Evolutionary conservation across 108 stramenopile species (phyloP), one percentile per base, ranked within the genome.

Genomic region (Stephanodiscus minutulus): DNA sequence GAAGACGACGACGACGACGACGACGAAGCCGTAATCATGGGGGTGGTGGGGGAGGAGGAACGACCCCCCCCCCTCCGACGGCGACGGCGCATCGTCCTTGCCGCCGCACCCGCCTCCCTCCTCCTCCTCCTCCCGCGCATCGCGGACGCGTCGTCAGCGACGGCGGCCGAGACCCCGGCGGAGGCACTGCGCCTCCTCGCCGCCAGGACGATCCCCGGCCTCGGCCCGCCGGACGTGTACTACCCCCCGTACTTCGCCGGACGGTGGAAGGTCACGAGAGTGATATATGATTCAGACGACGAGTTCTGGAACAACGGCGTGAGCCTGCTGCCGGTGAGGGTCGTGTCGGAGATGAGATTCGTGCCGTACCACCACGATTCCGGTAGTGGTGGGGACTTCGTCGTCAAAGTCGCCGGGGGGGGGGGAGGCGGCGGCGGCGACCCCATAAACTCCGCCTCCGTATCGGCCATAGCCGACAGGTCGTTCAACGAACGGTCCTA

Each of bases 141-240:
- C 39, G 39, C 52, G 27, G 41, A 27, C 21, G 17, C 43, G 43
- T 25, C 4, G 28, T 46, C 41, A 7, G 76, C 65, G 37, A 61
- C 72, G 48, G 66, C 76, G 25, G 81, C 81, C 7, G 74, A 77
- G 67, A 79, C 83, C 56, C 41, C 85, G 25, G 81, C 79, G 24
- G 91, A 92, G 74, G 73, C 84, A 7, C 86, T 92, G 43, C 82
- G 91, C 10, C 69, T 83, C 21, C 69, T 75, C 4, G 83, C 91
- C 12, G 72, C 92, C 0, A 90, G 86, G 53, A 65, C 63, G 3
- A 73, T 93, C 55, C 92, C 92, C 2, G 89, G 89, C 0, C 86
- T 88, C 33, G 92, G 92, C 7, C 83, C 77, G 15, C 70, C 88
- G 20, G 92, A 93, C 65, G 82, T 93, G 8, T 93, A 84, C 28